Conservation (phyloP, 129 eudicot genomes). For the Centrapalus pauciflorus region DNA sequence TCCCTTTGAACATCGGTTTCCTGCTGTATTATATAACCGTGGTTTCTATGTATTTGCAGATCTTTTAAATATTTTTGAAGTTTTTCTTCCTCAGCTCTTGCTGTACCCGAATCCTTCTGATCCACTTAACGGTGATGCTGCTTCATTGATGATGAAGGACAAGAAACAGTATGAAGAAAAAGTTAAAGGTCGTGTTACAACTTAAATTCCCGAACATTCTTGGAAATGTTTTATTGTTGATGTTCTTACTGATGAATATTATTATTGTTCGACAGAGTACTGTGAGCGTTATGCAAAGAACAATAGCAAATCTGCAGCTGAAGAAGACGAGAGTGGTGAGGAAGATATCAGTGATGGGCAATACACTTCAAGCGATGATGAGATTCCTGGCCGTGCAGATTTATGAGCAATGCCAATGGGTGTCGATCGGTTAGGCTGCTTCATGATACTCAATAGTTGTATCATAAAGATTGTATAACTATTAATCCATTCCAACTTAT, state of each 20-base stretch:
- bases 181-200: conserved; percentile 41
- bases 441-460: conserved; percentile 1
- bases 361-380: conserved; percentile 45
- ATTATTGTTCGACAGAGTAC: conserved; percentile 29
- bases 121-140: conserved; percentile 63
- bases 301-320: conserved; percentile 29
- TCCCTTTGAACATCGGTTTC: neutral
- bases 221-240: neutral
- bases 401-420: conserved; percentile 19
- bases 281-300: conserved; percentile 57
- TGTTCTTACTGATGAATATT: neutral
- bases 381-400: conserved; percentile 47
- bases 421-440: conserved; percentile 21
- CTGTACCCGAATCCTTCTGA: conserved; percentile 64
- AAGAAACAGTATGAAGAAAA: conserved; percentile 45
- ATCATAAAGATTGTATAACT: conserved; percentile 7
- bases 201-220: neutral
- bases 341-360: conserved; percentile 54
- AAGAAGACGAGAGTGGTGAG: conserved; percentile 43
- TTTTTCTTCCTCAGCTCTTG: conserved; percentile 68
- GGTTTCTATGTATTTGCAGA: conserved; percentile 30
- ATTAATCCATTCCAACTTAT: neutral
- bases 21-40: neutral
- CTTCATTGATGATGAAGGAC: conserved; percentile 55
- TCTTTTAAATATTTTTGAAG: conserved; percentile 60